phyloP scores from a whole-genome alignment of 352 stramenopile genomes.

The Phytopythium ostracodes region DNA sequence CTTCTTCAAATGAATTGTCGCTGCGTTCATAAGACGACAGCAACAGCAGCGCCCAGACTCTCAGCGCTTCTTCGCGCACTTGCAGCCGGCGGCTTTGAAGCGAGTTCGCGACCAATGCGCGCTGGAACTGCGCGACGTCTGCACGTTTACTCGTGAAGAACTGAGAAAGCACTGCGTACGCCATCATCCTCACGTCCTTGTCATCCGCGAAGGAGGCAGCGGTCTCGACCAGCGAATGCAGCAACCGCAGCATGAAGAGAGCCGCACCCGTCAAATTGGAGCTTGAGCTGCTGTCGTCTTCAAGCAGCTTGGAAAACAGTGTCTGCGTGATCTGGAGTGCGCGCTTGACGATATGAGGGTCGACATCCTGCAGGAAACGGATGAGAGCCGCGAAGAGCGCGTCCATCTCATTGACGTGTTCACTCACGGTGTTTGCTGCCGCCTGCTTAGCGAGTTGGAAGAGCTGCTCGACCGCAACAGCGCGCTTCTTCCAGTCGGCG shows the following conservation, averaged over 20 bases:
- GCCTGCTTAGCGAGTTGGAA: constrained; percentile 35
- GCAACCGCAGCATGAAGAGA: constrained; percentile 37
- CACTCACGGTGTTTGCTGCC: constrained; percentile 11
- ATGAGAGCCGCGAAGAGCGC: constrained; percentile 41
- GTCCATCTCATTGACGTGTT: constrained; percentile 19
- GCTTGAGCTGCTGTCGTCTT: constrained; percentile 1
- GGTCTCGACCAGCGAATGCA: constrained; percentile 48
- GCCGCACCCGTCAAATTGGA: constrained; percentile 7
- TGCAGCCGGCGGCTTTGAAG: constrained; percentile 49
- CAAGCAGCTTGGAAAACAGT: constrained; percentile 44
- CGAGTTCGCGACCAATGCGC: constrained; percentile 22
- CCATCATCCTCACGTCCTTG: constrained; percentile 33
- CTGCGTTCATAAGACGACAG: constrained; percentile 17
- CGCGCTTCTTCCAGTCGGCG: constrained; percentile 66
- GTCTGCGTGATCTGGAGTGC: constrained; percentile 53
- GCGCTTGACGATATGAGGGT: constrained; percentile 64
- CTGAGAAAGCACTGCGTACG: constrained; percentile 26
- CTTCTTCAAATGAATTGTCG: neutral
- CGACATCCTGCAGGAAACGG: constrained; percentile 57
- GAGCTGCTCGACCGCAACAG: constrained; percentile 53
- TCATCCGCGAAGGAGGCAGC: constrained; percentile 57
- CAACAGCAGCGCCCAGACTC: constrained; percentile 53
- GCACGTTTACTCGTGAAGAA: constrained; percentile 29
- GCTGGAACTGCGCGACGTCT: constrained; percentile 15
- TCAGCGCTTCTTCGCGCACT: constrained; percentile 57